Evolutionary conservation across 352 stramenopile species (phyloP).

Genomic region (Elongisporangium senticosum): DNA sequence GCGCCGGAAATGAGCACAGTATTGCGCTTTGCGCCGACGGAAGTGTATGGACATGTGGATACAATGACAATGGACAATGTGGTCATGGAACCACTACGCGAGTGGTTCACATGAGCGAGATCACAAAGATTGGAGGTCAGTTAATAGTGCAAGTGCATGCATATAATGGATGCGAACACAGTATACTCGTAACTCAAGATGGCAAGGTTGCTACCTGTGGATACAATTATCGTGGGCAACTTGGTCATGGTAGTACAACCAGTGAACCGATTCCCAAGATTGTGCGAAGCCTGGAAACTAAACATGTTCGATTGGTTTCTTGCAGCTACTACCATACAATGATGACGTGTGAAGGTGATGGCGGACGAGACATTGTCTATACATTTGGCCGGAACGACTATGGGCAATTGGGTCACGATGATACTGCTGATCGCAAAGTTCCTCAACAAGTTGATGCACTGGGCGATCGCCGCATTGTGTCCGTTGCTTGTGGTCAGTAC

Average conservation of each 20-base stretch:
- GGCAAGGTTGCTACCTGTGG: slow-evolving; percentile 81
- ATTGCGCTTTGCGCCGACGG: slow-evolving; percentile 74
- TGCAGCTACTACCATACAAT: slow-evolving; percentile 94
- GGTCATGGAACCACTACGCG: slow-evolving; percentile 81
- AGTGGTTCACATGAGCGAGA: slow-evolving; percentile 63
- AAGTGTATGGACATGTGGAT: slow-evolving; percentile 83
- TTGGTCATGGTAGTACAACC: slow-evolving; percentile 87
- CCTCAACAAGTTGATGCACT: slow-evolving; percentile 67
- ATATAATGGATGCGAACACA: slow-evolving; percentile 94
- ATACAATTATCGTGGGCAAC: slow-evolving; percentile 92
- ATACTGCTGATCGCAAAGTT: slow-evolving; percentile 85
- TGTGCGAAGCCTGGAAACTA: slow-evolving; percentile 62
- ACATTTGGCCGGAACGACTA: slow-evolving; percentile 92
- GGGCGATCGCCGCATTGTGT: slow-evolving; percentile 51
- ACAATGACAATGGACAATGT: slow-evolving; percentile 95
- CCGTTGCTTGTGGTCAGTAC: slow-evolving; percentile 89
- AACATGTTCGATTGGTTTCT: slow-evolving; percentile 70
- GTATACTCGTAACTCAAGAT: slow-evolving; percentile 73
- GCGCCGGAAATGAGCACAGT: slow-evolving; percentile 92
- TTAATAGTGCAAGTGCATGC: slow-evolving; percentile 77
- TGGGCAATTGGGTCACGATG: slow-evolving; percentile 86
- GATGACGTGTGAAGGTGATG: slow-evolving; percentile 53
- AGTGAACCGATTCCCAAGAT: slow-evolving; percentile 82
- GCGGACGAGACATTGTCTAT: slow-evolving; percentile 44
- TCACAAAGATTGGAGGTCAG: slow-evolving; percentile 55